These are phyloP conservation scores for Tuber brumale DNA, from an alignment of 495 filamentous ascomycete genomes.

Conservation along the genomic window DNA sequence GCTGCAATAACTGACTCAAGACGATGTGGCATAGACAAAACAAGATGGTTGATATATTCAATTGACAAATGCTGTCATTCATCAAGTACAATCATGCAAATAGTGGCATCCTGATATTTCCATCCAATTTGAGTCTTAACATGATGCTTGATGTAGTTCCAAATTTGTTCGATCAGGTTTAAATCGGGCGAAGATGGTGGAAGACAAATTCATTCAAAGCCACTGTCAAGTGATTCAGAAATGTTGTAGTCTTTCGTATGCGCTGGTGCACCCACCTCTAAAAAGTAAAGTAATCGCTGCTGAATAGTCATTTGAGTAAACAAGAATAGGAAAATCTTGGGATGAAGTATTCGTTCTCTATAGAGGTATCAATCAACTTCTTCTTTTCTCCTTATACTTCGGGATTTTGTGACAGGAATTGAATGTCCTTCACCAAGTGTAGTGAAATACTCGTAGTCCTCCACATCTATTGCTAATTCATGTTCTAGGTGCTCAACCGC, in stretches of 20 bases:
- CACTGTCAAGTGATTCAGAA: background rate
- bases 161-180: constrained; percentile 4
- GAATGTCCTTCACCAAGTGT: no score
- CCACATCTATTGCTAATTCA: no score
- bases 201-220: background rate
- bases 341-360: constrained; percentile 2
- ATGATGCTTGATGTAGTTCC: background rate
- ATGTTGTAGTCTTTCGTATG: background rate
- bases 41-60: constrained; percentile 8
- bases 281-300: background rate
- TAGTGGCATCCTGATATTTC: background rate
- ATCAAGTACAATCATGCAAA: background rate
- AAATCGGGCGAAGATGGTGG: background rate
- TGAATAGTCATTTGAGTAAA: background rate
- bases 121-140: background rate
- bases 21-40: background rate
- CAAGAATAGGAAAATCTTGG: constrained; percentile 8
- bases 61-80: background rate
- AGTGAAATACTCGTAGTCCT: no score
- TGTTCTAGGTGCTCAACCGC: no score
- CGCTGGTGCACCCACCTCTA: background rate
- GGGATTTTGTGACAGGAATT: background rate
- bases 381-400: background rate
- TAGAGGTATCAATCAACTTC: constrained; percentile 12
- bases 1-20: constrained; percentile 10